Base-by-base conservation (phyloP, 2,329 filamentous ascomycete genomes). In the Botrytis aclada region DNA sequence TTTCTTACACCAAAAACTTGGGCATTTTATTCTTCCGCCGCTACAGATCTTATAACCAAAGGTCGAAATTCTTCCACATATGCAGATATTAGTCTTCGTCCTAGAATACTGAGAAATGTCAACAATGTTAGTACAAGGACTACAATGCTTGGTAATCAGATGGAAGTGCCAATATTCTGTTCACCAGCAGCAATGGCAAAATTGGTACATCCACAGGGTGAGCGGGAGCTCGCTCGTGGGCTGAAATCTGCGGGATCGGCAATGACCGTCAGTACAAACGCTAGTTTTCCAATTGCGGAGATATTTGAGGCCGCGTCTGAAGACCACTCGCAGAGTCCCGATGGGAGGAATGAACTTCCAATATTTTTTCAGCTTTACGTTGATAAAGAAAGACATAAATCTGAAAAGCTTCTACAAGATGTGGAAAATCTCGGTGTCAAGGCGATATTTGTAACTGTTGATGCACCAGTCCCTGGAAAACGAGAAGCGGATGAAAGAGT, bases 1-100 rank as follows among this genome's bases (percentile, higher is more conserved):
- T 86, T 85, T 9, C 84, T 90, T 65, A 84, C 85, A 14, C 84
- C 86, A 34, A 92, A 92, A 78, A 87, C 89, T n/a, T 92, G 88
- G 88, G 90, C 90, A 0, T 92, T 92, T 78, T 88, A 90, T 78
- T 90, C 88, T 32, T 90, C 88, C 14, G 90, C 89, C 2, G 88
- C 90, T 18, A 91, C 89, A 9, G 90, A 98, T 82, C 85, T 94
- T 34, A 85, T 85, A 77, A 88, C 90, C 54, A 87, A 89, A 65
- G 82, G 82, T 34, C 84, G 85, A 67, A 92, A 92, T 79, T 84
- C 82, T 37, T 83, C 84, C 0, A 83, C 85, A 74, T 90, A 89
- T 77, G 82, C 84, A 58, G 81, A 84, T 39, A 89, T 92, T 75
- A 84, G 84, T 80, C 84, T 92, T 8, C 86, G 90, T 0, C 89